Percentiles rank a stretch among this genome's conserved stretches.
Conservation (phyloP, 768 basidiomycete species). For the Lactarius sanguifluus region DNA sequence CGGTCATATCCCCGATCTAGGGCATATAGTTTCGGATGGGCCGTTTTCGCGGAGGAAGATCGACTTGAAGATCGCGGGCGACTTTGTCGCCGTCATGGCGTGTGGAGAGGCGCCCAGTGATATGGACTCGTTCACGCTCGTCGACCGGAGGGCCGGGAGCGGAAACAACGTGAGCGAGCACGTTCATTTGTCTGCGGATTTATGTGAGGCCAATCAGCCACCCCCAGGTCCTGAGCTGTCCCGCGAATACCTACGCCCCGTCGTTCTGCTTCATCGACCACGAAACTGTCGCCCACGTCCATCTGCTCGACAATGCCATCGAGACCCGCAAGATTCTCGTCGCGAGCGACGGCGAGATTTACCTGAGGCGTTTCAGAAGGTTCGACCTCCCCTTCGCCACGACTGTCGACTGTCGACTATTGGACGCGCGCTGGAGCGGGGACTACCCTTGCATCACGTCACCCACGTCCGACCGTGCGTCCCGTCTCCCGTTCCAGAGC, state of each 20-base stretch:
- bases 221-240: not conserved
- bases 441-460: not conserved
- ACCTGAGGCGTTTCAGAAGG: not conserved
- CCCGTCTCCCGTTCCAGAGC: conserved; percentile 6
- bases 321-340: conserved; percentile 11
- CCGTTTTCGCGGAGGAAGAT: not conserved
- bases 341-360: not conserved
- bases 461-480: not conserved
- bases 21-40: not conserved
- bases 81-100: conserved; percentile 3
- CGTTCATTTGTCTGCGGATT: not conserved
- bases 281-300: conserved; percentile 5
- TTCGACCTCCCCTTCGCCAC: not conserved
- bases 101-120: not conserved
- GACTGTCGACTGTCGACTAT: too few relatives aligned
- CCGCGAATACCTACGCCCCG: not conserved
- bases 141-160: not conserved
- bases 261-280: conserved; percentile 11
- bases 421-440: not conserved
- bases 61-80: conserved; percentile 16
- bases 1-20: not conserved
- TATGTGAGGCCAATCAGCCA: not conserved
- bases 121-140: not conserved
- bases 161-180: conserved; percentile 1
- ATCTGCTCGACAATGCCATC: not conserved